phyloP scores from a whole-genome alignment of 345 rosid species.

The Ricinus communis region DNA sequence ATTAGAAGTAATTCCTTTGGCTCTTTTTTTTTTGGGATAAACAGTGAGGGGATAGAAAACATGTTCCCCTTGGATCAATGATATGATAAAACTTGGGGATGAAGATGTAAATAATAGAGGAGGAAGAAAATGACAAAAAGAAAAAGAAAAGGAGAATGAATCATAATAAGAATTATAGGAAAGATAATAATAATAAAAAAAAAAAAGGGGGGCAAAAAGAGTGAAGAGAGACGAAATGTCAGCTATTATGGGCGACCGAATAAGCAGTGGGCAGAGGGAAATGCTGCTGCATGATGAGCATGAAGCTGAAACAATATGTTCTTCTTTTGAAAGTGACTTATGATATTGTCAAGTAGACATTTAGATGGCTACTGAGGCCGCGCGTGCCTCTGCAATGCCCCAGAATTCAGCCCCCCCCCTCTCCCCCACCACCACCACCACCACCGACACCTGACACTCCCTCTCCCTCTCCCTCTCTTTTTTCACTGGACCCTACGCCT shows the following conservation, averaged over 20 bases:
- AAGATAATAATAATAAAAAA: not conserved
- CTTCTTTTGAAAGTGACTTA: conserved; percentile 21
- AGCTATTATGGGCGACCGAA: conserved; percentile 36
- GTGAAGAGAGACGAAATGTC: conserved; percentile 16
- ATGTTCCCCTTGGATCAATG: too few species aligned
- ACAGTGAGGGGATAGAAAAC: too few species aligned
- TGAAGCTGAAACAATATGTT: not conserved
- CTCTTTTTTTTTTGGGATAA: too few species aligned
- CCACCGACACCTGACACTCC: conserved; percentile 32
- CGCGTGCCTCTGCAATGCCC: conserved; percentile 26
- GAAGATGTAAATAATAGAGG: too few species aligned
- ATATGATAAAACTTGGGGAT: too few species aligned
- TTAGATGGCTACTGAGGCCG: conserved; percentile 23
- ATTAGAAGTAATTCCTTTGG: too few species aligned
- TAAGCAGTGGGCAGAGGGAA: not conserved
- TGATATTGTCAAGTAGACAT: conserved; percentile 30
- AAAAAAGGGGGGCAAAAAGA: not conserved
- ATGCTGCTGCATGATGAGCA: not conserved
- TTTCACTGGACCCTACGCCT: conserved; percentile 10
- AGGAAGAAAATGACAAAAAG: conserved; percentile 7
- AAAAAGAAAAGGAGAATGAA: not conserved
- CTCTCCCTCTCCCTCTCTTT: too few species aligned
- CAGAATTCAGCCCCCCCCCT: not conserved
- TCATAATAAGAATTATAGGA: not conserved
- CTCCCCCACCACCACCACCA: not conserved